Conservation (phyloP, 2,329 filamentous ascomycete genomes). For the Sclerotiophoma versabilis region DNA sequence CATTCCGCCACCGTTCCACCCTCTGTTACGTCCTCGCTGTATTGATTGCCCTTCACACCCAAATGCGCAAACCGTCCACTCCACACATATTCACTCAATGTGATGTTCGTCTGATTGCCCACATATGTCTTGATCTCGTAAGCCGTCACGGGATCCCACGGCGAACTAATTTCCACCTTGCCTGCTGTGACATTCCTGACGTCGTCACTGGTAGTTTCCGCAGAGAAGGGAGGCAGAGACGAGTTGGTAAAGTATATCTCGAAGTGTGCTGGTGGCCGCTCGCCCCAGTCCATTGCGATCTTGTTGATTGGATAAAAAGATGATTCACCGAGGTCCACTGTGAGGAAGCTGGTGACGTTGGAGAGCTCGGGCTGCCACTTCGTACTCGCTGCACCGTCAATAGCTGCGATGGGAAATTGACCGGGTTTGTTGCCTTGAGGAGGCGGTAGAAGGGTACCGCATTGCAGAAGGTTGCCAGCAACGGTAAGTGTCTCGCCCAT, state of each 20-base stretch:
- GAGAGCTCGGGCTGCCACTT: slow-evolving; percentile 68
- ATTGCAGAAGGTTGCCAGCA: slow-evolving; percentile 70
- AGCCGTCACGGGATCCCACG: slow-evolving; percentile 48
- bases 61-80: slow-evolving; percentile 56
- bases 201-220: background rate
- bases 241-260: slow-evolving; percentile 63
- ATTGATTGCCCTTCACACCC: slow-evolving; percentile 57
- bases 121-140: slow-evolving; percentile 50
- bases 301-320: slow-evolving; percentile 54
- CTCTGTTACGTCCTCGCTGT: slow-evolving; percentile 40
- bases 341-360: slow-evolving; percentile 61
- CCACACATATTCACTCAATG: slow-evolving; percentile 48
- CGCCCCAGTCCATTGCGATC: slow-evolving; percentile 68
- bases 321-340: slow-evolving; percentile 57
- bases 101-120: slow-evolving; percentile 57
- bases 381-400: slow-evolving; percentile 71
- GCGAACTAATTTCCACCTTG: slow-evolving; percentile 51
- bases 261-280: slow-evolving; percentile 62
- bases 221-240: slow-evolving; percentile 39
- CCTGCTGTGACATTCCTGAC: slow-evolving; percentile 25
- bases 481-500: slow-evolving; percentile 63
- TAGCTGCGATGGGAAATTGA: slow-evolving; percentile 72
- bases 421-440: slow-evolving; percentile 60
- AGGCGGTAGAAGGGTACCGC: slow-evolving; percentile 57
- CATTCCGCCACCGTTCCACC: slow-evolving; percentile 64